Evolutionary conservation across 192 early-diverging fungal genomes (phyloP), one percentile per base, ranked within the genome.

Genomic region (Dissophora globulifera): DNA sequence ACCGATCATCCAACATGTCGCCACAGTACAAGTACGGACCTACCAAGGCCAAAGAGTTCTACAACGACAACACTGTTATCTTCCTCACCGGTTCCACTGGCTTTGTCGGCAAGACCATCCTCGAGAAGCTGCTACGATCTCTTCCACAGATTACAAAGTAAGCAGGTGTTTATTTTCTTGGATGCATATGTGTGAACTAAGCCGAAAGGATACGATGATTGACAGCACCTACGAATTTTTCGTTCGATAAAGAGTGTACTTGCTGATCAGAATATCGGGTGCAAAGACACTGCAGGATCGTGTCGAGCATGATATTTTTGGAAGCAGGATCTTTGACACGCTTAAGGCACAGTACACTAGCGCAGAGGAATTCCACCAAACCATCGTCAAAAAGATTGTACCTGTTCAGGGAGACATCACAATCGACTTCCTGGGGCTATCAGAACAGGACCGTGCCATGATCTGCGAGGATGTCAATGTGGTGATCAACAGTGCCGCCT

Each of bases 31-130:
- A 66, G 27, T 66, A 38, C 30, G 56, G 71, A 15, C 71, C 72
- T 23, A 35, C 57, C 50, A 76, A 56, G 58, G 72, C 63, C 43
- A 66, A 56, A 19, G 72, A 76, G 20, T 76, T 76, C 35, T 76
- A 76, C 45, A 60, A 12, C 20, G 56, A 54, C 12, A 76, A 76
- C 38, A 82, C 59, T 20, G 68, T 75, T 47, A 66, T 86, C 32
- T 76, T 86, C 33, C 25, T 86, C 17, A 86, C 85, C 0, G 85
- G 85, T 9, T 81, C 79, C 12, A 84, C 85, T 2, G 85, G 85
- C 5, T 86, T 84, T 51, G 64, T 86, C 16, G 85, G 85, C 23
- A 86, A 86, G 49, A 80, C 83, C 1, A 49, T 86, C 12, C 58
- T 86, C 10, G 83, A 83, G 65, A 86, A 86, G 27, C 23, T 83